Conservation (phyloP, 768 basidiomycete genomes). For the Boletus eberwhitei region DNA sequence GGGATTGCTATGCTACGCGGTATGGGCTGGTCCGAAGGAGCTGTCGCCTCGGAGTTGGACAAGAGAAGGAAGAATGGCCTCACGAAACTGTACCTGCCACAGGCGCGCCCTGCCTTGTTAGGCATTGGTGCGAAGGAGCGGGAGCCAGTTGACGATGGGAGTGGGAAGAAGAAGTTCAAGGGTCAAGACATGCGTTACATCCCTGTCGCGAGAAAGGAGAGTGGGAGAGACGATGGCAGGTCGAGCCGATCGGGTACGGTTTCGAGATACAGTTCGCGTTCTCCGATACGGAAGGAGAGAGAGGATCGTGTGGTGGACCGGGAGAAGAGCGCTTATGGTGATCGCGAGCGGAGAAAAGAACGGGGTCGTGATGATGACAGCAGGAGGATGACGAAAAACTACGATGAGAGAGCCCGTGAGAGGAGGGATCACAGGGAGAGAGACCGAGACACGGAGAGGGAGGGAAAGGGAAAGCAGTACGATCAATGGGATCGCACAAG, state of each 20-base stretch:
- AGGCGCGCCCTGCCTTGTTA: conserved; percentile 77
- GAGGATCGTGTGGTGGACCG: conserved; percentile 6
- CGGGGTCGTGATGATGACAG: conserved; percentile 11
- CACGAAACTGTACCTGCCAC: conserved; percentile 78
- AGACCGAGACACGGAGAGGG: conserved; percentile 25
- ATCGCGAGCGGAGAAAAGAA: conserved; percentile 16
- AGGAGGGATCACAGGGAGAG: conserved; percentile 11
- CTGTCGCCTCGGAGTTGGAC: conserved; percentile 58
- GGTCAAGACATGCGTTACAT: conserved; percentile 73
- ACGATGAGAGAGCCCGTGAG: conserved; percentile 15
- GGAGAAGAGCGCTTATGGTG: conserved; percentile 8
- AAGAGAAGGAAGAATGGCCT: conserved; percentile 52
- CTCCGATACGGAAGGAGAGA: conserved; percentile 35
- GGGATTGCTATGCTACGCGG: conserved; percentile 90
- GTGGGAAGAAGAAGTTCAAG: conserved; percentile 46
- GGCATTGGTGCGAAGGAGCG: conserved; percentile 94
- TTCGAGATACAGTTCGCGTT: conserved; percentile 51
- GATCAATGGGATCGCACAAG: conserved; percentile 13
- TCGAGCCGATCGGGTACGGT: conserved; percentile 36
- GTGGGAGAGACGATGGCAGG: conserved; percentile 30
- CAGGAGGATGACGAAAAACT: conserved; percentile 8
- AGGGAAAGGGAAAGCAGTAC: not conserved
- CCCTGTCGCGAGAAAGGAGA: conserved; percentile 75
- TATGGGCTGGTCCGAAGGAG: conserved; percentile 94
- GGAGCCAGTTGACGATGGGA: conserved; percentile 69